Evolutionary conservation across 768 basidiomycete genomes (phyloP).

Genomic region (Gautieria morchelliformis): DNA sequence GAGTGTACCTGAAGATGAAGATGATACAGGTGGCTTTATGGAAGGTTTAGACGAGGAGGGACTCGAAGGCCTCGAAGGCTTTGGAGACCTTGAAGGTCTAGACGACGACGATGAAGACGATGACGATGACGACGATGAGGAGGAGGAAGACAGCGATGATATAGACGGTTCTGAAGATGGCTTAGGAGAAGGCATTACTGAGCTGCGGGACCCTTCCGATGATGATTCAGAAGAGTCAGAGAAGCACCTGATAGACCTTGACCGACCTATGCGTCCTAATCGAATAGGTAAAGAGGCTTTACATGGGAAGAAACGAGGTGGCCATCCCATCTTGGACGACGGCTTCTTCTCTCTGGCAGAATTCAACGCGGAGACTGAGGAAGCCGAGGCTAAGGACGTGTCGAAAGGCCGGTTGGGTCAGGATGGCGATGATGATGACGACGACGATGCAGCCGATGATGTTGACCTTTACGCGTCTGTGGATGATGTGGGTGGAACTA

Average conservation of each 20-base stretch:
- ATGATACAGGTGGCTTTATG: slow-evolving; percentile 15
- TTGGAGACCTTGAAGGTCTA: slow-evolving; percentile 20
- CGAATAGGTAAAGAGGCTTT: slow-evolving; percentile 8
- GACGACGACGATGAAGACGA: slow-evolving; percentile 22
- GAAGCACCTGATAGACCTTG: slow-evolving; percentile 18
- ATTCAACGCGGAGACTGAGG: slow-evolving; percentile 83
- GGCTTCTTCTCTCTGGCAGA: slow-evolving; percentile 80
- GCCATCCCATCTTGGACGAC: slow-evolving; percentile 62
- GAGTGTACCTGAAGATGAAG: slow-evolving; percentile 22
- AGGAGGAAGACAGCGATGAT: slow-evolving; percentile 21
- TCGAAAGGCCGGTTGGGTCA: slow-evolving; percentile 50
- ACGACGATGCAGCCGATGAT: slow-evolving; percentile 34
- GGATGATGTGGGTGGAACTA: slow-evolving; percentile 27
- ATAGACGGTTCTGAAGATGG: slow-evolving; percentile 20
- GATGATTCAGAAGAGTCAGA: slow-evolving; percentile 13
- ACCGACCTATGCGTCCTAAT: slow-evolving; percentile 16
- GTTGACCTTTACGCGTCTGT: slow-evolving; percentile 64
- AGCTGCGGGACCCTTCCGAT: slow-evolving; percentile 23
- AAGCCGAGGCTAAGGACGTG: slow-evolving; percentile 54
- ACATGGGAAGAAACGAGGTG: slow-evolving; percentile 16
- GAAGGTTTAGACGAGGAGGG: slow-evolving; percentile 2
- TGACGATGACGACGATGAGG: slow-evolving; percentile 21
- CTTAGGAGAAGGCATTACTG: slow-evolving; percentile 18
- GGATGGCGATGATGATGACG: slow-evolving; percentile 39
- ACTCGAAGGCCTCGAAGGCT: slow-evolving; percentile 10